Base-by-base conservation (phyloP, 208 protist genomes). In the Trypanosoma boissoni region DNA sequence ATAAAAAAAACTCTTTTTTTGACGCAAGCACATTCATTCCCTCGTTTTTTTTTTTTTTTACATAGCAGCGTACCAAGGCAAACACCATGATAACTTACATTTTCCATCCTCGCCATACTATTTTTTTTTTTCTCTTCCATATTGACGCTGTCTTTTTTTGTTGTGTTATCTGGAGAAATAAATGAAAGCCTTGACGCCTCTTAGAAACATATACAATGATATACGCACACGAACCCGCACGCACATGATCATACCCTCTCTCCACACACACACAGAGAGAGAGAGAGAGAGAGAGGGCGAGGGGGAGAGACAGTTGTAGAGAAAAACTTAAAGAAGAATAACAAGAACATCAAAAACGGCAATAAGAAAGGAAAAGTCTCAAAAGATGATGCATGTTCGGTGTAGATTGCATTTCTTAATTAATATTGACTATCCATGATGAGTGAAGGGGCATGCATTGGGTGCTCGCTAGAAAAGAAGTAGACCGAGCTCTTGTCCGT, bases 401-500 rank as follows among this genome's bases (percentile, higher is more conserved):
- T 34, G 54, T 24, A 26, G 16, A 42, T 14, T 23, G 31, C 28
- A 32, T 37, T 6, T 58, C 64, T 24, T 18, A 2, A 52, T 26
- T 16, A 55, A 32, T 29, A 14, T 39, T 6, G 12, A 6, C 8
- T 39, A 12, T 12, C 34, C 8, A 16, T 12, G 8, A 39, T 39
- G 12, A 16, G 12, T 39, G 12, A 12, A 16, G 6, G 34, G 44
- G 65, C 65, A 8, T 45, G 27, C 36, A 46, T 44, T 31, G 56
- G 55, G 37, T 64, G 58, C 16, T 20, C 23, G 27, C 27, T 43
- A 23, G 58, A 49, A 63, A 77, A 77, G 58, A 77, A 77, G 20
- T 42, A 58, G 1, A 70, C 58, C 3, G 71, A 64, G 23, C 58
- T 74, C 41, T 53, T 66, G 58, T 70, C 57, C 6, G 49, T 41